phyloP scores from a whole-genome alignment of 1,284 basidiomycete genomes.

The Fomitiporia mediterranea region DNA sequence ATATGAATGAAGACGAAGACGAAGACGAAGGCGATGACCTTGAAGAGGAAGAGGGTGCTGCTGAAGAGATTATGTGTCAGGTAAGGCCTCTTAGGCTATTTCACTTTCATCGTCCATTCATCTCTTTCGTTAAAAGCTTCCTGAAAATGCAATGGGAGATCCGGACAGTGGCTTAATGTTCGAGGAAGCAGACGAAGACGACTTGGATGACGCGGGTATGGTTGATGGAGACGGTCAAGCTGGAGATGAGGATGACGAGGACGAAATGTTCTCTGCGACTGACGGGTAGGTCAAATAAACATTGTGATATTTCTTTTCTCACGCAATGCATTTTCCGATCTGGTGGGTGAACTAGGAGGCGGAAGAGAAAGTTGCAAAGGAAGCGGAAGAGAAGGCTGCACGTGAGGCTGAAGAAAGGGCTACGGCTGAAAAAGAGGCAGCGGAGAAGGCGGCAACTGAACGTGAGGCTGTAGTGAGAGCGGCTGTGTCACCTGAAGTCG shows the following conservation, averaged over 20 bases:
- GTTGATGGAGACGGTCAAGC: slow-evolving; percentile 39
- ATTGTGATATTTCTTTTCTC: neutral
- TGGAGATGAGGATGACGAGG: slow-evolving; percentile 56
- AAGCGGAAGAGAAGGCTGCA: slow-evolving; percentile 23
- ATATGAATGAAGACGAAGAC: slow-evolving; percentile 48
- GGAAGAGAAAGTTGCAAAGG: slow-evolving; percentile 21
- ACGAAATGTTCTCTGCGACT: slow-evolving; percentile 61
- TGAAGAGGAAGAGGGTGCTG: slow-evolving; percentile 44
- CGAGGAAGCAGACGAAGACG: slow-evolving; percentile 45
- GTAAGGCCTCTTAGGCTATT: slow-evolving; percentile 35
- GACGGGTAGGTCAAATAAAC: slow-evolving; percentile 59
- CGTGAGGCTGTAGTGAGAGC: slow-evolving; percentile 22
- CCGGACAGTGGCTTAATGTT: slow-evolving; percentile 50
- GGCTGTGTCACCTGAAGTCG: slow-evolving; percentile 21
- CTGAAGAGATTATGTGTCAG: slow-evolving; percentile 57
- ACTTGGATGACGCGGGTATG: slow-evolving; percentile 44
- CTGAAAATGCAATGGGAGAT: slow-evolving; percentile 36
- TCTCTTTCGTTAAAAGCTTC: too few species aligned
- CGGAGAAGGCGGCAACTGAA: slow-evolving; percentile 22
- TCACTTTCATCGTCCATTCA: too few species aligned
- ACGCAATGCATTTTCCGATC: slow-evolving; percentile 36
- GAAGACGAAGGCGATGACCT: slow-evolving; percentile 48
- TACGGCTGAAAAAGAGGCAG: slow-evolving; percentile 25
- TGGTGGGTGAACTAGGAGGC: slow-evolving; percentile 33
- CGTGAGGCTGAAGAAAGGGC: neutral